A percentile compares a stretch with the other conserved stretches of the same genome.
Evolutionary conservation across 2,329 filamentous ascomycete genomes (phyloP).

Genomic region (Nigrospora osmanthi): DNA sequence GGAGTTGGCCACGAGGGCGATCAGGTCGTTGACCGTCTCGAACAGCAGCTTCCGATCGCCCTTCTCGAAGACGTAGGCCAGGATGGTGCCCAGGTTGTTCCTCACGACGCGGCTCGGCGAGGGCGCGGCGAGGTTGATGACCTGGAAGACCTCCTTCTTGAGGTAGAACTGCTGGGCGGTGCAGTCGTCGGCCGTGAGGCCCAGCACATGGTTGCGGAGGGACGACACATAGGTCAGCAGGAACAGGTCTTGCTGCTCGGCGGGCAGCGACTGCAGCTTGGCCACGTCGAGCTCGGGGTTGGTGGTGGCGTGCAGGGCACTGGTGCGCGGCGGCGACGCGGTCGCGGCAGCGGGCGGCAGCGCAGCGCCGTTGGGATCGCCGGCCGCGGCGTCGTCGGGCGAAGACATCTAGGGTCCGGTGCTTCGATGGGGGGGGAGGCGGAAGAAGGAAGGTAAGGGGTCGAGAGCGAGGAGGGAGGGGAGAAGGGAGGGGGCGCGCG

Average conservation of each 20-base stretch:
- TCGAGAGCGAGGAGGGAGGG: no score
- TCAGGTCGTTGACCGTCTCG: slow-evolving; percentile 86
- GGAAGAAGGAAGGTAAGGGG: no score
- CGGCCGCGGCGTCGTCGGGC: slow-evolving; percentile 19
- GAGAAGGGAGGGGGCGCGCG: no score
- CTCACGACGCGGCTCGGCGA: slow-evolving; percentile 81
- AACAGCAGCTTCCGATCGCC: slow-evolving; percentile 90
- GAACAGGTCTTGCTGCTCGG: slow-evolving; percentile 93
- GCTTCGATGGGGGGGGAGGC: background rate
- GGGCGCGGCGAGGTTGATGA: slow-evolving; percentile 75
- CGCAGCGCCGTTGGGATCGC: slow-evolving; percentile 23
- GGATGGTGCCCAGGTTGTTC: slow-evolving; percentile 79
- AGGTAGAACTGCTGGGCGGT: slow-evolving; percentile 85
- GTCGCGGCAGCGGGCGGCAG: slow-evolving; percentile 8
- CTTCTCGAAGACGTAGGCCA: slow-evolving; percentile 72
- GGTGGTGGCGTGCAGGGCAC: slow-evolving; percentile 30
- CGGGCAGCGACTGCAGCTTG: slow-evolving; percentile 81
- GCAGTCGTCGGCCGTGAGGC: slow-evolving; percentile 69
- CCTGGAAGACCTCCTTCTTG: slow-evolving; percentile 90
- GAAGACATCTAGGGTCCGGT: slow-evolving; percentile 20
- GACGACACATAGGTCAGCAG: slow-evolving; percentile 82
- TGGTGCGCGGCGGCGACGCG: slow-evolving; percentile 16
- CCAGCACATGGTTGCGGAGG: slow-evolving; percentile 71
- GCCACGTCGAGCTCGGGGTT: slow-evolving; percentile 79
- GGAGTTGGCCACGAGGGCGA: slow-evolving; percentile 61